Conservation (phyloP, 2,329 filamentous ascomycete genomes). For the Aspergillus sclerotialis region DNA sequence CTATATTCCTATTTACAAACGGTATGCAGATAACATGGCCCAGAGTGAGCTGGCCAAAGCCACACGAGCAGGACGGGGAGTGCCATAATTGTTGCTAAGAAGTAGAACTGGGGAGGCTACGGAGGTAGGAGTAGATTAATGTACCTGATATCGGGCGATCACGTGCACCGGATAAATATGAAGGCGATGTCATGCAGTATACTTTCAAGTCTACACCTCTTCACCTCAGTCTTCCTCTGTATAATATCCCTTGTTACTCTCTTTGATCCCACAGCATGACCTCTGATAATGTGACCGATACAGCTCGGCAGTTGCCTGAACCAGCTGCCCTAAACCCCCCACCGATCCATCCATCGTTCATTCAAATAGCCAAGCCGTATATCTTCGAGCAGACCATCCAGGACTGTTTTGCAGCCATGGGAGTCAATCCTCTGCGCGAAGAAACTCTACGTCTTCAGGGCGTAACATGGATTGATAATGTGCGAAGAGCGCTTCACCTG, state of each 20-base stretch:
- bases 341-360: constrained; percentile 56
- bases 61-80: constrained; percentile 53
- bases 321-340: constrained; percentile 15
- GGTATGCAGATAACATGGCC: constrained; percentile 60
- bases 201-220: background rate
- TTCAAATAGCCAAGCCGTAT: constrained; percentile 65
- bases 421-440: constrained; percentile 70
- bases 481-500: constrained; percentile 72
- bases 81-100: constrained; percentile 44
- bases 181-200: too few relatives aligned
- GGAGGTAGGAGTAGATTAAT: background rate
- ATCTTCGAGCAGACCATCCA: constrained; percentile 75
- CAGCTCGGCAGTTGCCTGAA: constrained; percentile 9
- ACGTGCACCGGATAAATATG: background rate
- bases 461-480: constrained; percentile 80
- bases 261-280: constrained; percentile 10
- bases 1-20: constrained; percentile 62
- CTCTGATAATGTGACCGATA: constrained; percentile 13
- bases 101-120: background rate
- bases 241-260: background rate
- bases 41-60: constrained; percentile 56
- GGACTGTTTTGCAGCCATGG: constrained; percentile 61
- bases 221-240: background rate
- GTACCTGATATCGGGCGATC: background rate
- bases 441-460: constrained; percentile 76